These are phyloP conservation scores for Capsicum rhomboideum DNA, from an alignment of 257 asterid species.

Conservation along the genomic window DNA sequence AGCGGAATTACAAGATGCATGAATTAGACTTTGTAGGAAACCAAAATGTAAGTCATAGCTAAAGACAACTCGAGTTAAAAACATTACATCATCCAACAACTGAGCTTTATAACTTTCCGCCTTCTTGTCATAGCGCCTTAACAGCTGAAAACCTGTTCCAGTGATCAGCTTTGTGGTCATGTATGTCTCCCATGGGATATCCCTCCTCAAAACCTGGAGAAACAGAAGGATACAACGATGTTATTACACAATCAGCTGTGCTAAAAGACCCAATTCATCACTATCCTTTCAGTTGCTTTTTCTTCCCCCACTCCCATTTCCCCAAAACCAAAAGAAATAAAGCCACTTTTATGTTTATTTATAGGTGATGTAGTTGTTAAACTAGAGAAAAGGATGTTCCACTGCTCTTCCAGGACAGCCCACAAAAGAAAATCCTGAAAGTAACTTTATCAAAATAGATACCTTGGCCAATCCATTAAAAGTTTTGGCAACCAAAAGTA, in stretches of 20 bases:
- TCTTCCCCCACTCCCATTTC: neutral
- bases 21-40: neutral
- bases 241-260: neutral
- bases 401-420: neutral
- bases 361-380: neutral
- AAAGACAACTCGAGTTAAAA: neutral
- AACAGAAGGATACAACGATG: neutral
- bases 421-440: neutral
- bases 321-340: neutral
- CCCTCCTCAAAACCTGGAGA: slow-evolving; percentile 65
- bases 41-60: neutral
- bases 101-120: slow-evolving; percentile 70
- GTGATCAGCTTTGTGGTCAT: slow-evolving; percentile 81
- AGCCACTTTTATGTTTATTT: neutral
- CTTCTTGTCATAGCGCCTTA: slow-evolving; percentile 88
- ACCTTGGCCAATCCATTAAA: neutral
- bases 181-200: slow-evolving; percentile 97
- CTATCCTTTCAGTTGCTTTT: neutral
- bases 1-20: neutral
- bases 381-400: neutral
- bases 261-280: neutral
- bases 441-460: neutral
- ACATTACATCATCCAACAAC: slow-evolving; percentile 69
- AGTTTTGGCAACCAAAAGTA: neutral
- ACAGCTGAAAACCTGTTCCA: slow-evolving; percentile 84